Base-by-base conservation (phyloP, 2,329 filamentous ascomycete genomes). In the Aspergillus flavus region DNA sequence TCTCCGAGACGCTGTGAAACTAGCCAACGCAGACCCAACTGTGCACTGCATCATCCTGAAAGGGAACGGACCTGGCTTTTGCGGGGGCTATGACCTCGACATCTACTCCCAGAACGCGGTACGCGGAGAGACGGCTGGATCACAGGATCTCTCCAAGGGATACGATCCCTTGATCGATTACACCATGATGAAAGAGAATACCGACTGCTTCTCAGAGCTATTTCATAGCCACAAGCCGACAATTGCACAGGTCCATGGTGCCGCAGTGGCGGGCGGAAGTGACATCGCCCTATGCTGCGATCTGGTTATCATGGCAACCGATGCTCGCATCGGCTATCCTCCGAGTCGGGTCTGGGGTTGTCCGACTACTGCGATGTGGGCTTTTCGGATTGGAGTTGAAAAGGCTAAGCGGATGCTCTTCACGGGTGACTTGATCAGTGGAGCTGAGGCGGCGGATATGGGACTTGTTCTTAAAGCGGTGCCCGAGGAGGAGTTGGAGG, bases 321-420 rank as follows among this genome's bases (percentile, higher is more conserved):
- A 62, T 26, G 63, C 63, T 23, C 32, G 60, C 2, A 64, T 62
- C 26, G 59, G 63, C 11, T 64, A 64, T 32, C 59, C 63, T 5
- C 63, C 63, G 11, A 62, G 59, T 26, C 59, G 63, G 14, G 63
- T 59, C 2, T 64, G 58, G 58, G 62, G 58, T 12, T 64, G 62
- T 58, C 58, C 58, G 14, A 64, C 62, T 2, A 62, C 59, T 6
- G 63, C 59, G 1, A 64, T 64, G 56, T 64, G 63, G 63, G 59
- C 63, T n/a, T 64, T 54, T 26, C 57, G 63, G 3, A 36, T 62
- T 16, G 60, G 60, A 1, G 32, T 55, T 10, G 63, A 64, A 11
- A 62, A 59, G 39, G 62, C 62, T 6, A 64, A 64, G n/a, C 36
- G 62, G 16, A 64, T 64, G 62, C 48, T 64, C 3, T 64, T 64